Base-by-base conservation (phyloP, 371 early-diverging fungal species). In the Mucor ambiguus region DNA sequence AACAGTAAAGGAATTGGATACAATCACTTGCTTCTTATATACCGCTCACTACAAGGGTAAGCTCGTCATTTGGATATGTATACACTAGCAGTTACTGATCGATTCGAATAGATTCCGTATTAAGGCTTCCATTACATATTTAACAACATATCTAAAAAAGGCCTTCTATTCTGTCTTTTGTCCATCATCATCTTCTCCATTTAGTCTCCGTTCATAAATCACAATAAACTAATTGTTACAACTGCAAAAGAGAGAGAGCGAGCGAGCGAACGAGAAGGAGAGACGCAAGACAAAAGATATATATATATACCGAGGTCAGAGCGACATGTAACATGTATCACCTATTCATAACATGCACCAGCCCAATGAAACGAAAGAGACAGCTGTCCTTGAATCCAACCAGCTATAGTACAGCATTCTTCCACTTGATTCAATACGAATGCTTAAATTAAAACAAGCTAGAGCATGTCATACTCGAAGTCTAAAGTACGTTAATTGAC, bases 21-120 rank as follows among this genome's bases (percentile, higher is more conserved):
- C 80, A 38, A 76, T 82, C 52, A 82, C 83, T 43, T 80, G 78
- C 57, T 82, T 82, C 48, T 63, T 82, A 54, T 82, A 82, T 67
- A 76, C 80, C 61, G 76, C 78, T 55, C 83, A 75, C 28, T 77
- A 82, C 58, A 68, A 78, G 74, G 83, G 83, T 76, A 79, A 67
- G 44, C 12, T 26, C 16, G 11, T 10, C 22, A 18, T 18, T 24
- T 22, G 28, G 44, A 4, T 58, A 2, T 26, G 22, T 29, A 24
- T 28, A 5, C 24, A 46, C 16, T 24, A 18, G 41, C 24, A 24
- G 35, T 32, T 26, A 28, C 54, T 54, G 0, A 54, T 14, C 7
- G 54, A 16, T 68, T 37, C 59, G 4, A 57, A 48, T 60, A 76
- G 76, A 76, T 63, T 73, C 73, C 32, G 73, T 76, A 11, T 69